Base-by-base conservation (phyloP, 2,329 filamentous ascomycete genomes). In the Apiospora sp. region DNA sequence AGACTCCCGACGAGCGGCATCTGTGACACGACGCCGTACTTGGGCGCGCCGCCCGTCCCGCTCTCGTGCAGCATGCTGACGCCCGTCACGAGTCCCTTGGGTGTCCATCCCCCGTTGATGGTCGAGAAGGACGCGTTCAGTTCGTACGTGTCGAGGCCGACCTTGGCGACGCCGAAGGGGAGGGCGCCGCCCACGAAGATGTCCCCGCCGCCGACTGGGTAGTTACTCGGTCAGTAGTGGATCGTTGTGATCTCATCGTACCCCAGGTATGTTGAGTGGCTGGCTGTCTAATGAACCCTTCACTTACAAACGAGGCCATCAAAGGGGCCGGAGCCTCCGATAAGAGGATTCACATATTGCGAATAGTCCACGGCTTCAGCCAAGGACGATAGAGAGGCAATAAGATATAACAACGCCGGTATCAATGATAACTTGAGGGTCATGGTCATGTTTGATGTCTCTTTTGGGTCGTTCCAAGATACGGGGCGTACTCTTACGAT, bases 1-100 rank as follows among this genome's bases (percentile, higher is more conserved):
- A 94, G 94, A 78, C 93, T 94, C 19, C 92, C 93, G 22, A 94
- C 82, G 5, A 91, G 93, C 0, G 92, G 89, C 1, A 82, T 81
- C 12, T 64, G 58, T 10, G 58, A 64, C 34, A 64, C 58, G 34
- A 64, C 58, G 58, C 58, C 58, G 34, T 64, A 64, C 58, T 64
- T 64, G 58, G 58, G 30, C 34, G 58, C 30, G 22, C 86, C 85
- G 34, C 89, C 89, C 0, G 88, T 90, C 1, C 89, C 89, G 2
- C 86, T 88, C 77, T 91, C 89, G 78, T 90, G 89, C 83, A 90
- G 84, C 54, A 86, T 84, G 16, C 86, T 88, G 80, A 90, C 90
- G 22, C 89, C 90, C 5, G 84, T 85, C 51, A 90, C 84, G 0
- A 83, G 81, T 48, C 81, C 83, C 70, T 90, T 87, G 8, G 88